Conservation (phyloP, 2,329 filamentous ascomycete species). For the Fusarium chuoi region DNA sequence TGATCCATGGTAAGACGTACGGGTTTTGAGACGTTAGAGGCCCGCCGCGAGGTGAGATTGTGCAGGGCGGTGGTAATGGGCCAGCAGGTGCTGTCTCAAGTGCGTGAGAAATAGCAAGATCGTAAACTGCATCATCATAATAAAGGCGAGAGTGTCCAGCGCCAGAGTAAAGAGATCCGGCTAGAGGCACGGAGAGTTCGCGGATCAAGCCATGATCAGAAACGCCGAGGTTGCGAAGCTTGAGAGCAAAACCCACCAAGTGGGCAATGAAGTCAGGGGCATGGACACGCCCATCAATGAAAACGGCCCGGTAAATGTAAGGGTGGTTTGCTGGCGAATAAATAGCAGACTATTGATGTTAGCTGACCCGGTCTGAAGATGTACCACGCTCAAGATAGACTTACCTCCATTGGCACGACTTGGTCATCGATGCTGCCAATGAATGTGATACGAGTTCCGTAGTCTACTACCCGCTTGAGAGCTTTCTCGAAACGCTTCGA, state of each 20-base stretch:
- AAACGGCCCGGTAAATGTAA: constrained; percentile 94
- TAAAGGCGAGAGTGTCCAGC: constrained; percentile 95
- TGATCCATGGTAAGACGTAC: constrained; percentile 93
- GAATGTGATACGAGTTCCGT: constrained; percentile 86
- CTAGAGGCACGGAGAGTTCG: constrained; percentile 87
- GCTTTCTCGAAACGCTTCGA: constrained; percentile 83
- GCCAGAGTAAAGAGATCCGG: constrained; percentile 89
- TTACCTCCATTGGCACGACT: constrained; percentile 87
- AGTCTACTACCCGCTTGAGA: constrained; percentile 77
- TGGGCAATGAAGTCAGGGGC: constrained; percentile 94
- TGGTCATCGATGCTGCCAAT: constrained; percentile 97
- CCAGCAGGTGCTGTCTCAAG: constrained; percentile 74
- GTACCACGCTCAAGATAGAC: constrained; percentile 23
- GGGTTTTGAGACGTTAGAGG: constrained; percentile 74
- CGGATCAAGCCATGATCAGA: constrained; percentile 93
- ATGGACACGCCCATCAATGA: constrained; percentile 92
- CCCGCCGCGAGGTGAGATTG: constrained; percentile 40
- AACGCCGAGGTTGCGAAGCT: constrained; percentile 91
- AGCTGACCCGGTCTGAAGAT: constrained; percentile 5
- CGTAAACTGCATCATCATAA: constrained; percentile 87
- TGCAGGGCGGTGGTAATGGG: constrained; percentile 47
- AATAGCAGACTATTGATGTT: constrained; percentile 74
- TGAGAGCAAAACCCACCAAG: constrained; percentile 91
- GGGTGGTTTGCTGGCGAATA: constrained; percentile 89
- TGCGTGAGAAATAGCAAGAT: constrained; percentile 77